These are phyloP conservation scores for Discostella stelligera DNA, from an alignment of 352 stramenopile species.

Conservation along the genomic window DNA sequence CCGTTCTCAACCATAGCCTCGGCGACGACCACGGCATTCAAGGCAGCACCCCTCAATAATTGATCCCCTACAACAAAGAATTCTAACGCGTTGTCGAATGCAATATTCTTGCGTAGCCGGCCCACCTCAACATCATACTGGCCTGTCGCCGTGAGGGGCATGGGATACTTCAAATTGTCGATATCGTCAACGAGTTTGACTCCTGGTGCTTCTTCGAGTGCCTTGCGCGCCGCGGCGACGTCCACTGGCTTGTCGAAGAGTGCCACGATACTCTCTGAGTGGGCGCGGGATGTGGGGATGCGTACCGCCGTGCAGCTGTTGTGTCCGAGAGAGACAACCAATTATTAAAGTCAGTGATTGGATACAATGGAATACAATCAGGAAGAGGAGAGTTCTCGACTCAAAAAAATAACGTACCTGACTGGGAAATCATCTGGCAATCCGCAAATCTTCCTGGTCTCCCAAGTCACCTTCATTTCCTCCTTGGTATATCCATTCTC, in stretches of 20 bases:
- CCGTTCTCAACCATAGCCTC: slow-evolving; percentile 85
- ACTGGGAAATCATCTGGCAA: slow-evolving; percentile 77
- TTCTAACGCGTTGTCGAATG: slow-evolving; percentile 96
- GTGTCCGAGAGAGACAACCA: neutral
- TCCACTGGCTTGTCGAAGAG: slow-evolving; percentile 90
- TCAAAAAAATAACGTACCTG: slow-evolving; percentile 32
- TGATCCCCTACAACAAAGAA: slow-evolving; percentile 97
- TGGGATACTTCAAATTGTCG: slow-evolving; percentile 88
- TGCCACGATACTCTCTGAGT: slow-evolving; percentile 95
- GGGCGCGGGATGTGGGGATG: slow-evolving; percentile 94
- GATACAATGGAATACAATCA: neutral
- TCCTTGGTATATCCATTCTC: slow-evolving; percentile 98
- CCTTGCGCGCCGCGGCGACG: slow-evolving; percentile 84
- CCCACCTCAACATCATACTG: slow-evolving; percentile 98
- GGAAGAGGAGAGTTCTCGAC: neutral
- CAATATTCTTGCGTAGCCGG: slow-evolving; percentile 89
- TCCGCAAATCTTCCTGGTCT: slow-evolving; percentile 96
- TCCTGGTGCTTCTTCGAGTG: slow-evolving; percentile 87
- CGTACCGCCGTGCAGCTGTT: slow-evolving; percentile 91
- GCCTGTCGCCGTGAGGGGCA: slow-evolving; percentile 95
- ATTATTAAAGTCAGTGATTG: neutral
- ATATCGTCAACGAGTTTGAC: slow-evolving; percentile 91
- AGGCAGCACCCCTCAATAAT: slow-evolving; percentile 92
- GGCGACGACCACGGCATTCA: slow-evolving; percentile 97
- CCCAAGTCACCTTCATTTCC: slow-evolving; percentile 99